Evolutionary conservation across 495 filamentous ascomycete species (phyloP).

Genomic region (Terfezia claveryi): DNA sequence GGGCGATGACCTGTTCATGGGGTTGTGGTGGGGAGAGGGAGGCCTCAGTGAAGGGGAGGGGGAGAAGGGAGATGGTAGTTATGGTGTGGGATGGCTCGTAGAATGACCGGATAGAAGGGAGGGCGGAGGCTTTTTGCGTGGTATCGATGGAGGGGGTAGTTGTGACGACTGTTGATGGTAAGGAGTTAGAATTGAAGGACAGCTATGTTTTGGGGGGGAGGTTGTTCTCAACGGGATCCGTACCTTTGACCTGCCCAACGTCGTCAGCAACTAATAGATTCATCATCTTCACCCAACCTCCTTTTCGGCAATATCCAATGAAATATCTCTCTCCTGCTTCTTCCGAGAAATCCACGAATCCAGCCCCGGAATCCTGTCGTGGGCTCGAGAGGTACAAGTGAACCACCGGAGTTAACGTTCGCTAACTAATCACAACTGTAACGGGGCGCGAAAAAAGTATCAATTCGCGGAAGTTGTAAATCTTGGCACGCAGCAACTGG

Average conservation of each 20-base stretch:
- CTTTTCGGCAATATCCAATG: too few species aligned
- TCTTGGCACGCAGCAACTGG: too few species aligned
- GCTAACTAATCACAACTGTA: too few species aligned
- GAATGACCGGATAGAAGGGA: background rate
- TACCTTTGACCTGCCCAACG: background rate
- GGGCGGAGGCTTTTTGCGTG: conserved; percentile 28
- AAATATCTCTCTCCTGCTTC: too few species aligned
- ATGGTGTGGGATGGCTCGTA: background rate
- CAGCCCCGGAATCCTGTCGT: too few species aligned
- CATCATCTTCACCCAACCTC: background rate
- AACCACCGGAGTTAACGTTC: too few species aligned
- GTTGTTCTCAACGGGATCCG: conserved; percentile 1
- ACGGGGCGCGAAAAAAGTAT: too few species aligned
- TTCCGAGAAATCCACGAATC: too few species aligned
- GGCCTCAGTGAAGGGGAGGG: background rate
- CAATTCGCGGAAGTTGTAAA: too few species aligned
- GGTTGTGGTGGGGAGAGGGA: background rate
- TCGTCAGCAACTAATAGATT: background rate
- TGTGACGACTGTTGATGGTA: background rate
- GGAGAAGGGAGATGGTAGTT: background rate
- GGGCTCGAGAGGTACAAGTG: too few species aligned
- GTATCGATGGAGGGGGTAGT: conserved; percentile 18
- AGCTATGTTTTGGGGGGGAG: too few species aligned
- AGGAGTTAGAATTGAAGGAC: too few species aligned
- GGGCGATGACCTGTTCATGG: background rate